These are phyloP conservation scores for Elaeis guineensis DNA, from an alignment of 176 grass and related monocot genomes.

Conservation along the genomic window DNA sequence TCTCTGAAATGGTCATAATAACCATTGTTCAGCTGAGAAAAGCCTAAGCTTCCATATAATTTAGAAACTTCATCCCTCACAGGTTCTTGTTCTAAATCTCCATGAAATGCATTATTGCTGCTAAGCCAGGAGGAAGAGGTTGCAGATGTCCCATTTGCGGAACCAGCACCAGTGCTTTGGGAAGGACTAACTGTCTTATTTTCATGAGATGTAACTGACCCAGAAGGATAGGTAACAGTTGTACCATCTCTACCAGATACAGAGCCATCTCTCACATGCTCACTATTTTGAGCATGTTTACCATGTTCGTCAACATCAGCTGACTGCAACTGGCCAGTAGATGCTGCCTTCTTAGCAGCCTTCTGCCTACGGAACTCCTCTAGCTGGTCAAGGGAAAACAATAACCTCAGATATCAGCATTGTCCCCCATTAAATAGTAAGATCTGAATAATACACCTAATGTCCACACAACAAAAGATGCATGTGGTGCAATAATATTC, in stretches of 20 bases:
- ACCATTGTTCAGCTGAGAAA: conserved; percentile 67
- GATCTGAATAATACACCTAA: background rate
- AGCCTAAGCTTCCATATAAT: conserved; percentile 47
- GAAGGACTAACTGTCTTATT: conserved; percentile 29
- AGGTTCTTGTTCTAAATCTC: conserved; percentile 20
- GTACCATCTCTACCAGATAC: conserved; percentile 25
- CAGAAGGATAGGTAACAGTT: conserved; percentile 16
- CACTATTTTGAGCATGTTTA: conserved; percentile 31
- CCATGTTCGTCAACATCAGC: conserved; percentile 25
- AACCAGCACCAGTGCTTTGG: conserved; percentile 8
- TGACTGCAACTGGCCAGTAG: conserved; percentile 17
- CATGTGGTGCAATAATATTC: too few relatives aligned
- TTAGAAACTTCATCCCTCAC: conserved; percentile 27
- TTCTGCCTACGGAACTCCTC: conserved; percentile 96
- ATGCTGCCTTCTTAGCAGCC: conserved; percentile 40
- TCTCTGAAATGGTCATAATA: conserved; percentile 68
- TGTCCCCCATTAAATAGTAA: background rate
- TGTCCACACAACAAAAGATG: conserved; percentile 14
- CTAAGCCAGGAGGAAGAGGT: conserved; percentile 10
- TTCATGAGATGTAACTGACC: conserved; percentile 12
- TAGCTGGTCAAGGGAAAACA: conserved; percentile 37
- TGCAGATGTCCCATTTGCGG: conserved; percentile 10
- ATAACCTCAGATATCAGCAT: background rate
- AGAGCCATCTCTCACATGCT: conserved; percentile 11
- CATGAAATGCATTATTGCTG: conserved; percentile 19